A percentile compares a stretch with the other conserved stretches of the same genome.
Evolutionary conservation across 441 rosid species (phyloP).

Genomic region (Geranium incanum): DNA sequence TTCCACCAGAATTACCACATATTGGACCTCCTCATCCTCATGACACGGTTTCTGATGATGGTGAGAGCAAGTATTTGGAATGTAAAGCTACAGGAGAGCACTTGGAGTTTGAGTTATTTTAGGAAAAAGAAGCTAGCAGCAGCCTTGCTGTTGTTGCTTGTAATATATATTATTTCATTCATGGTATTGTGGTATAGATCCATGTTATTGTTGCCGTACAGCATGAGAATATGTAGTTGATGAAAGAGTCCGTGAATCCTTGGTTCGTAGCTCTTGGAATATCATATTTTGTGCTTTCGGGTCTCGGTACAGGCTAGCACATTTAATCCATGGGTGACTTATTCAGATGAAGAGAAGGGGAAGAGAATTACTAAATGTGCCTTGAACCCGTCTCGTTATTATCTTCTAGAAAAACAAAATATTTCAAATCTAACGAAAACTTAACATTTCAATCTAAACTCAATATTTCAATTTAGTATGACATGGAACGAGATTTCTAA

Average conservation of each 20-base stretch:
- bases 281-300: too few species aligned
- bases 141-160: neutral
- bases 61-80: slow-evolving; percentile 26
- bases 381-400: too few species aligned
- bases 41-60: slow-evolving; percentile 6
- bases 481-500: too few species aligned
- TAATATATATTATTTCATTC: neutral
- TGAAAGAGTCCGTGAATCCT: neutral
- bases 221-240: neutral
- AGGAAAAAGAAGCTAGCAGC: slow-evolving; percentile 13
- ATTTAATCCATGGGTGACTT: too few species aligned
- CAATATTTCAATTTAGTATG: too few species aligned
- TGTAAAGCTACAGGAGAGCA: slow-evolving; percentile 26
- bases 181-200: neutral
- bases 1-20: slow-evolving; percentile 57
- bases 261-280: too few species aligned
- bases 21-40: slow-evolving; percentile 19
- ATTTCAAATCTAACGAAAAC: too few species aligned
- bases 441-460: too few species aligned
- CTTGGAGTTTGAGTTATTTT: slow-evolving; percentile 49
- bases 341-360: too few species aligned
- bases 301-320: too few species aligned
- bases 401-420: too few species aligned
- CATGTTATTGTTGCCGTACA: neutral
- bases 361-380: too few species aligned